Percentiles rank a stretch among this genome's conserved stretches.
Conservation (phyloP, 2,329 filamentous ascomycete genomes). For the Colletotrichum acutatum region DNA sequence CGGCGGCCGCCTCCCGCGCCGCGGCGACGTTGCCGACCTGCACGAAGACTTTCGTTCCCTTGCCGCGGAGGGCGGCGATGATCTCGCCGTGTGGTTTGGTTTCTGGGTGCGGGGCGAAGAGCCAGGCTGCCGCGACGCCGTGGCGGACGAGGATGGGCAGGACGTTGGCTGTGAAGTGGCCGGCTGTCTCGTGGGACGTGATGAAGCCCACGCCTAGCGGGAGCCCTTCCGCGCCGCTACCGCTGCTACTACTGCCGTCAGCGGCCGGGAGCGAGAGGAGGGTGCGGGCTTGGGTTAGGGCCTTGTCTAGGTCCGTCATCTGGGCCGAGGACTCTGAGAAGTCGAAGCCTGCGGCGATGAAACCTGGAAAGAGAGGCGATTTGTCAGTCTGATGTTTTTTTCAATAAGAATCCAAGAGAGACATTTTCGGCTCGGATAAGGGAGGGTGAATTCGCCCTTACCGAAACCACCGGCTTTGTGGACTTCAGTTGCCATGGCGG, state of each 20-base stretch:
- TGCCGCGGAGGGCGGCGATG: conserved; percentile 47
- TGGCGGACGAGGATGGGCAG: conserved; percentile 63
- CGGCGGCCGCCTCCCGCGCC: conserved; percentile 59
- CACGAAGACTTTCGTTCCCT: conserved; percentile 63
- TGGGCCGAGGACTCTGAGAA: conserved; percentile 44
- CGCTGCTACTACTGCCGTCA: background rate
- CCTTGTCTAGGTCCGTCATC: conserved; percentile 45
- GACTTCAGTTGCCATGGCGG: conserved; percentile 50
- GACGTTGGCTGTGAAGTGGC: conserved; percentile 53
- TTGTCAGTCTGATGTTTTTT: background rate
- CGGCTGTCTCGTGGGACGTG: conserved; percentile 58
- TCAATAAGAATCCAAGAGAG: background rate
- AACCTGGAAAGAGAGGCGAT: conserved; percentile 40
- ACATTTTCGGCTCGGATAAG: background rate
- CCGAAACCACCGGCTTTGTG: conserved; percentile 52
- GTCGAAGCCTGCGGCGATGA: conserved; percentile 46
- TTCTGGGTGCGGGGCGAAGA: conserved; percentile 68
- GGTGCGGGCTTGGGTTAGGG: conserved; percentile 43
- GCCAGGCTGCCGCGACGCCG: conserved; percentile 71
- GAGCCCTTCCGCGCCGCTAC: conserved; percentile 40
- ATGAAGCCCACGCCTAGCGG: conserved; percentile 73
- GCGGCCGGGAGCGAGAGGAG: conserved; percentile 40
- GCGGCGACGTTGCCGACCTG: conserved; percentile 71
- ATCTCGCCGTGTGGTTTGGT: conserved; percentile 50
- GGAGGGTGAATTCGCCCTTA: conserved; percentile 33